These are phyloP conservation scores for Neofusicoccum cordaticola DNA, from an alignment of 2,329 filamentous ascomycete species.

Conservation along the genomic window DNA sequence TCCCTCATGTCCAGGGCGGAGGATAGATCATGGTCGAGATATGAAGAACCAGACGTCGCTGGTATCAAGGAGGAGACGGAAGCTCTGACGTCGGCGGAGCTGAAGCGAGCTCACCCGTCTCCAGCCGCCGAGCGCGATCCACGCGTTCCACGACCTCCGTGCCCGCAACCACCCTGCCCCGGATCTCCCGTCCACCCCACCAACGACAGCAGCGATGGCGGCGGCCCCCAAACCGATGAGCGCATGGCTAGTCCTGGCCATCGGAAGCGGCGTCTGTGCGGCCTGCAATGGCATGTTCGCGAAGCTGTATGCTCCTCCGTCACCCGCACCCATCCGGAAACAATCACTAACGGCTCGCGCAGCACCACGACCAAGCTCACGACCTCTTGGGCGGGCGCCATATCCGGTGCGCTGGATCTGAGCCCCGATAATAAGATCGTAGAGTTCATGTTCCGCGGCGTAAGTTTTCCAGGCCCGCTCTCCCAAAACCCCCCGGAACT, in stretches of 20 bases:
- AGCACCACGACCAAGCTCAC: constrained; percentile 63
- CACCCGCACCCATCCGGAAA: constrained; percentile 21
- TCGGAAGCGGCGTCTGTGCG: constrained; percentile 73
- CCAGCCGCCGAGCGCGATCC: too few species aligned
- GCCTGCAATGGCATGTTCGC: constrained; percentile 82
- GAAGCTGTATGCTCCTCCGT: constrained; percentile 60
- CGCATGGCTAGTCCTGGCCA: constrained; percentile 61
- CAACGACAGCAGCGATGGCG: background rate
- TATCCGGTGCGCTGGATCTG: constrained; percentile 49
- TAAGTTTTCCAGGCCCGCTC: constrained; percentile 34
- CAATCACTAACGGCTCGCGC: background rate
- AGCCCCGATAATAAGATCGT: constrained; percentile 46
- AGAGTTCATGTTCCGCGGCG: constrained; percentile 51
- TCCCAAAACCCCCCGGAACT: constrained; percentile 2
- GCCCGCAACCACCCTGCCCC: too few species aligned
- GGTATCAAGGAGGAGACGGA: too few species aligned
- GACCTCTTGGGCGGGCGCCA: constrained; percentile 48
- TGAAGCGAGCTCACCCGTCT: too few species aligned
- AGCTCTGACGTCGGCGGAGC: too few species aligned
- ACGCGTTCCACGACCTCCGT: too few species aligned
- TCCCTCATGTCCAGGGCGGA: too few species aligned
- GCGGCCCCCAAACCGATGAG: constrained; percentile 11
- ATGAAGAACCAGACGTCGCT: too few species aligned
- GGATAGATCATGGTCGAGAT: too few species aligned
- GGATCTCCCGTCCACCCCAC: too few species aligned